Conservation (phyloP, 768 basidiomycete species). For the Panellus pusillus region DNA sequence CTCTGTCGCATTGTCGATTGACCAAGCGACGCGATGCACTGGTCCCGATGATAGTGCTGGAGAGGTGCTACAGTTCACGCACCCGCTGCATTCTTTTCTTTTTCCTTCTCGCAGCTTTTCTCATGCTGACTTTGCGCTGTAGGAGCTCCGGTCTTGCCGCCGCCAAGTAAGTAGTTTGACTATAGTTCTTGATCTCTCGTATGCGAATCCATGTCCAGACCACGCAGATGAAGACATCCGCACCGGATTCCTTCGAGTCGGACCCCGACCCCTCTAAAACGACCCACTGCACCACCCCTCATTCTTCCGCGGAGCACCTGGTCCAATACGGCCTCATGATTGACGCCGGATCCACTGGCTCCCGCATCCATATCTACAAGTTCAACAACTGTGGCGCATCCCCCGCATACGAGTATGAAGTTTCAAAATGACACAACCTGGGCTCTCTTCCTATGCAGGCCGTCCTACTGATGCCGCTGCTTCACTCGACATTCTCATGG, state of each 20-base stretch:
- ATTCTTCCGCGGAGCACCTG: conserved; percentile 49
- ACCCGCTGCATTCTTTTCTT: too few relatives aligned
- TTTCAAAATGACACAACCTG: conserved; percentile 84
- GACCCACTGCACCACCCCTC: conserved; percentile 64
- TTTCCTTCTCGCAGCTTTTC: too few relatives aligned
- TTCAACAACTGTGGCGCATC: conserved; percentile 86
- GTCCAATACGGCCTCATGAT: conserved; percentile 96
- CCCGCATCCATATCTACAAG: conserved; percentile 98
- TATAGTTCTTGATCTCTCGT: not conserved
- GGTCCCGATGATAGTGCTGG: too few relatives aligned
- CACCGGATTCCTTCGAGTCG: conserved; percentile 62
- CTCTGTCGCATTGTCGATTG: too few relatives aligned
- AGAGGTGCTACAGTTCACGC: too few relatives aligned
- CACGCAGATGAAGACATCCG: conserved; percentile 14
- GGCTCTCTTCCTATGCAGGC: conserved; percentile 65
- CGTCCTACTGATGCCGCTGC: conserved; percentile 71
- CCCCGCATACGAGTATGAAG: conserved; percentile 88
- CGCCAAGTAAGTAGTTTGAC: not conserved
- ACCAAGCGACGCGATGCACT: too few relatives aligned
- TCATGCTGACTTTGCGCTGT: too few relatives aligned
- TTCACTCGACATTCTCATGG: conserved; percentile 75
- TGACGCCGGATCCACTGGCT: conserved; percentile 98
- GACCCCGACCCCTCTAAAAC: conserved; percentile 77
- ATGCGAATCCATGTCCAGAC: not conserved
- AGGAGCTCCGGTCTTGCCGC: too few relatives aligned